Evolutionary conservation across 257 asterid genomes (phyloP).

Genomic region (Anisodus tanguticus): DNA sequence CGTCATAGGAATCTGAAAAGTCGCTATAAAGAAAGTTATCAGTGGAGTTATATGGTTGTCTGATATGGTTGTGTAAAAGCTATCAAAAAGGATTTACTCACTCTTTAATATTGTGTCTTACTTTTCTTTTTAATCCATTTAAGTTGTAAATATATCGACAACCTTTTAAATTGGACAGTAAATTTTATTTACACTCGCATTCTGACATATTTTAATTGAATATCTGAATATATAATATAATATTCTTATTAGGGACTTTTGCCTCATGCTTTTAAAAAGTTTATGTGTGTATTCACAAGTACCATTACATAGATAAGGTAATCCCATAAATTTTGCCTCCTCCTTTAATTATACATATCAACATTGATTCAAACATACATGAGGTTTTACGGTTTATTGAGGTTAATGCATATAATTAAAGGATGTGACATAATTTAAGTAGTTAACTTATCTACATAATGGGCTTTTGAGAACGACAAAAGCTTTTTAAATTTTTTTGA

Average conservation of each 20-base stretch:
- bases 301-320: neutral
- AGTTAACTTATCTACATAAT: neutral
- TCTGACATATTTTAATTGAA: neutral
- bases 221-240: neutral
- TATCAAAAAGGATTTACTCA: neutral
- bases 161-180: neutral
- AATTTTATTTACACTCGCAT: neutral
- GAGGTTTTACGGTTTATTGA: neutral
- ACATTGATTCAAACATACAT: neutral
- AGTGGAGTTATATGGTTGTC: conserved; percentile 10
- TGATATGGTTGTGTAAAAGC: neutral
- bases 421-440: neutral
- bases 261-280: neutral
- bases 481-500: neutral
- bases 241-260: neutral
- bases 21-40: neutral
- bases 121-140: neutral
- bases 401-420: neutral
- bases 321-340: neutral
- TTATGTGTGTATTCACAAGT: neutral
- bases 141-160: neutral
- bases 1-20: neutral
- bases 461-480: neutral
- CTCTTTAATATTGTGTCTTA: neutral
- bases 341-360: neutral